These are phyloP conservation scores for Phytophthora cryptogea DNA, from an alignment of 352 stramenopile genomes.

Conservation along the genomic window DNA sequence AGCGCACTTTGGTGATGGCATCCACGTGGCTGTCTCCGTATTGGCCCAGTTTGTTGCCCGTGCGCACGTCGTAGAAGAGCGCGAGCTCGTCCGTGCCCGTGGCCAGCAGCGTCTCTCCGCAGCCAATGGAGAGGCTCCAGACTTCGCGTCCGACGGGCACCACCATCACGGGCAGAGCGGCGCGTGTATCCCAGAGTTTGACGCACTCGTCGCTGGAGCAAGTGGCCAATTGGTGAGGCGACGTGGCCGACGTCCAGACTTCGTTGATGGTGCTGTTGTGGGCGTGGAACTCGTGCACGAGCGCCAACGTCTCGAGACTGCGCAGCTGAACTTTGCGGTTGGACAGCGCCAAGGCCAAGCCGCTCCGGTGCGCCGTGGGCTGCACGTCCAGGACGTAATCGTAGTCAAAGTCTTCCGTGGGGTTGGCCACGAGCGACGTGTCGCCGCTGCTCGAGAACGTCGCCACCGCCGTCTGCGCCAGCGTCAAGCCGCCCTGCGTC, in stretches of 20 bases:
- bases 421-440: constrained; percentile 39
- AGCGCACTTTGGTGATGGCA: constrained; percentile 86
- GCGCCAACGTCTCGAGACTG: constrained; percentile 66
- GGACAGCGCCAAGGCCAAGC: constrained; percentile 69
- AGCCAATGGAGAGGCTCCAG: constrained; percentile 82
- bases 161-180: constrained; percentile 56
- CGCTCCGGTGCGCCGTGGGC: constrained; percentile 58
- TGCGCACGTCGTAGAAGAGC: constrained; percentile 84
- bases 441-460: constrained; percentile 49
- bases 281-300: constrained; percentile 71
- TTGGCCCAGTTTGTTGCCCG: constrained; percentile 64
- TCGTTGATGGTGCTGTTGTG: constrained; percentile 85
- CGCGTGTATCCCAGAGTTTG: constrained; percentile 86
- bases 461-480: constrained; percentile 69
- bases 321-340: constrained; percentile 72
- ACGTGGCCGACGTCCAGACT: constrained; percentile 70
- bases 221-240: constrained; percentile 72
- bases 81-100: constrained; percentile 76
- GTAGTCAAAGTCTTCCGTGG: constrained; percentile 79
- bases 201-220: constrained; percentile 87
- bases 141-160: constrained; percentile 71
- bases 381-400: constrained; percentile 86
- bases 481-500: constrained; percentile 44
- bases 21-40: constrained; percentile 92
- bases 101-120: constrained; percentile 76